Evolutionary conservation across 2,329 filamentous ascomycete species (phyloP).

Genomic region (Talaromyces funiculosus): DNA sequence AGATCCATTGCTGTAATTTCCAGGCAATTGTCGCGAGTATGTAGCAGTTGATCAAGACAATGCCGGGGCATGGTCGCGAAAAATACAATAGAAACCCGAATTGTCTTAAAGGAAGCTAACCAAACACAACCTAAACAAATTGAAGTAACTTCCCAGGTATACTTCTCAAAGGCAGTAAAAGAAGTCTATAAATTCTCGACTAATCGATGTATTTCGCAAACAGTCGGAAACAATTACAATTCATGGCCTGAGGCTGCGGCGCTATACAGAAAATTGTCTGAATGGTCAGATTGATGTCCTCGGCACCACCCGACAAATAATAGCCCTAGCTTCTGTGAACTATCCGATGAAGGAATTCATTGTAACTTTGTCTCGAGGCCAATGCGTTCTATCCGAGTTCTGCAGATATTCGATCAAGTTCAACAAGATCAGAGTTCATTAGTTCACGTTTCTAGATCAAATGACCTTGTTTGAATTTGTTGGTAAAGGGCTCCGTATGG

Average conservation of each 20-base stretch:
- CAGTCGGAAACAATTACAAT: not conserved
- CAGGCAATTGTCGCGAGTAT: not conserved
- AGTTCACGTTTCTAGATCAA: not conserved
- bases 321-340: not conserved
- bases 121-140: not conserved
- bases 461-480: not conserved
- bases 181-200: not conserved
- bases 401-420: not conserved
- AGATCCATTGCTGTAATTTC: not conserved
- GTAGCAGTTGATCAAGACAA: not conserved
- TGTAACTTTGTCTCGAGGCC: not conserved
- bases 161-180: not conserved
- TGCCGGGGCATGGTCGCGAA: not conserved
- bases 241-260: slow-evolving; percentile 1
- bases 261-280: not conserved
- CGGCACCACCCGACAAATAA: not conserved
- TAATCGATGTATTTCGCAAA: not conserved
- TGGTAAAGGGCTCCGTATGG: not conserved
- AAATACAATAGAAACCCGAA: not conserved
- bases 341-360: not conserved
- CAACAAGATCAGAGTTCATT: not conserved
- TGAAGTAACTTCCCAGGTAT: not conserved
- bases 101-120: not conserved
- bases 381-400: not conserved
- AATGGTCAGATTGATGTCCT: not conserved